Conservation (phyloP, 768 basidiomycete species). For the Xerocomus brunneocitrinus region DNA sequence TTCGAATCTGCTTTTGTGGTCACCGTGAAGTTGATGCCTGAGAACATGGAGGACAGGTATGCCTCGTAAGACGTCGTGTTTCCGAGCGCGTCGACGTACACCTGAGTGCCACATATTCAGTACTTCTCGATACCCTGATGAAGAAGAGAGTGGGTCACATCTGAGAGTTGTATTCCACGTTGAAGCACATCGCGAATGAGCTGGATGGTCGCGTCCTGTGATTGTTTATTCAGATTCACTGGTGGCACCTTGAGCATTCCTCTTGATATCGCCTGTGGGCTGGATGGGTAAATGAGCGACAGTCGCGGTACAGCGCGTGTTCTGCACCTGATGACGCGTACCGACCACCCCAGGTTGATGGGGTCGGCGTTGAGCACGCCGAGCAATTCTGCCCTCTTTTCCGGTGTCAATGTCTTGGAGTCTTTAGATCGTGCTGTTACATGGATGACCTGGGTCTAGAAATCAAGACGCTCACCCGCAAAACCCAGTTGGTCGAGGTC, state of each 20-base stretch:
- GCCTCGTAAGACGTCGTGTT: constrained; percentile 80
- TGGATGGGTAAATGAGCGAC: constrained; percentile 29
- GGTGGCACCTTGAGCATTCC: constrained; percentile 88
- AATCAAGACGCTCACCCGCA: constrained; percentile 55
- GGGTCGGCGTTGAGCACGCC: constrained; percentile 66
- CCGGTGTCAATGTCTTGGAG: constrained; percentile 83
- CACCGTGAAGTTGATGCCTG: constrained; percentile 83
- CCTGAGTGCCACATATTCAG: constrained; percentile 38
- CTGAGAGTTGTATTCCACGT: constrained; percentile 73
- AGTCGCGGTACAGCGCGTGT: not conserved
- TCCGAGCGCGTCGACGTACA: constrained; percentile 94
- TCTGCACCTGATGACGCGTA: constrained; percentile 63
- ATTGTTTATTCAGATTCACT: constrained; percentile 81
- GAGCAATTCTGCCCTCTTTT: constrained; percentile 61
- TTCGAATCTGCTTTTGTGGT: constrained; percentile 91
- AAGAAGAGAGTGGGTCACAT: constrained; percentile 41
- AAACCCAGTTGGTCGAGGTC: constrained; percentile 80
- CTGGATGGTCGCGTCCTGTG: constrained; percentile 83
- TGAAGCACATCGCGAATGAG: constrained; percentile 83
- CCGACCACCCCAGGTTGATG: constrained; percentile 74
- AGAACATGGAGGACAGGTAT: constrained; percentile 77
- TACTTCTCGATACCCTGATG: not conserved
- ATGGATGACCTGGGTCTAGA: not conserved
- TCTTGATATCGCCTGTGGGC: constrained; percentile 85
- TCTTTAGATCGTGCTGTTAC: constrained; percentile 45